phyloP scores from a whole-genome alignment of 331 rosid genomes.

The Arachis monticola region DNA sequence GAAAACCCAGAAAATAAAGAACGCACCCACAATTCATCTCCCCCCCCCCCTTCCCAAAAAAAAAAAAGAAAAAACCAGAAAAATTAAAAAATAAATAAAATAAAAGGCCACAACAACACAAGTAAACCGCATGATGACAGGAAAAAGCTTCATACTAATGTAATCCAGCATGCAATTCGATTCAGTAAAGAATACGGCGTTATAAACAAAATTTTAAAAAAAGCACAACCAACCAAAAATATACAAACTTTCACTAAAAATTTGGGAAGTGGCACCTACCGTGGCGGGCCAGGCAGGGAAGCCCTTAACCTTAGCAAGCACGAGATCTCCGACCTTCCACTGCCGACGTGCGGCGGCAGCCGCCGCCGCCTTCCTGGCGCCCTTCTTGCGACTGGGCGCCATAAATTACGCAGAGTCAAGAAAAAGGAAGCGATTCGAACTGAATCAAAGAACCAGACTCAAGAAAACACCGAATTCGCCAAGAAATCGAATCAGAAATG shows the following conservation, averaged over 20 bases:
- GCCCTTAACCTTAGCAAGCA: slow-evolving; percentile 95
- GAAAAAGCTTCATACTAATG: slow-evolving; percentile 1
- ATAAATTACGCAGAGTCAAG: slow-evolving; percentile 44
- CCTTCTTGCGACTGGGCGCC: slow-evolving; percentile 89
- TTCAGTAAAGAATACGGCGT: slow-evolving; percentile 17
- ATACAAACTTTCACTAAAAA: not conserved
- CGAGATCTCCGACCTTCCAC: slow-evolving; percentile 97
- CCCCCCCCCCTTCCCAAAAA: too few relatives aligned
- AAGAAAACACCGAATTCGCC: slow-evolving; percentile 47
- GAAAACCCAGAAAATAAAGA: slow-evolving; percentile 22
- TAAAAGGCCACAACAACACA: not conserved
- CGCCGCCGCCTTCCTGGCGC: slow-evolving; percentile 69
- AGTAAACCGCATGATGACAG: not conserved
- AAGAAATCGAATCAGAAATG: slow-evolving; percentile 45
- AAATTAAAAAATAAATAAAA: not conserved
- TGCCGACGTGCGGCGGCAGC: slow-evolving; percentile 75
- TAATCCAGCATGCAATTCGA: slow-evolving; percentile 38
- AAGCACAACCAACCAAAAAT: slow-evolving; percentile 6
- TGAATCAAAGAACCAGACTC: slow-evolving; percentile 36
- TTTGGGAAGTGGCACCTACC: slow-evolving; percentile 46
- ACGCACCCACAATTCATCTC: not conserved
- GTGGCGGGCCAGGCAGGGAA: slow-evolving; percentile 99
- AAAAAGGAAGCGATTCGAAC: slow-evolving; percentile 31
- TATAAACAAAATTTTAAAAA: not conserved
- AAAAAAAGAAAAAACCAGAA: too few relatives aligned